phyloP scores from a whole-genome alignment of 1,139 yeast species.

The Zhuliangozyma parablackwelliae region DNA sequence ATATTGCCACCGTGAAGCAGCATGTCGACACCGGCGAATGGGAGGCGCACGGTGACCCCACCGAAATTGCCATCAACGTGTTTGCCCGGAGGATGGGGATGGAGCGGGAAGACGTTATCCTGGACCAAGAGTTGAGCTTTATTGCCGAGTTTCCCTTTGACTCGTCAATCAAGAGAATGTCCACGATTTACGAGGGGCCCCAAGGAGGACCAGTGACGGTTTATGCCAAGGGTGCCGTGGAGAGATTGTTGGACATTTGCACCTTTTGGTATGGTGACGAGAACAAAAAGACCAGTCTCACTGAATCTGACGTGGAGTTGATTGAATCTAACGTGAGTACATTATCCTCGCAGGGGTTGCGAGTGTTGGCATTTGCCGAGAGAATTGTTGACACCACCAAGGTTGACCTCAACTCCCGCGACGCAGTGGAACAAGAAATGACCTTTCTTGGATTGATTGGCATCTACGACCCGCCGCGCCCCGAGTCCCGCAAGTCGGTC shows the following conservation, averaged over 20 bases:
- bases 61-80: conserved; percentile 79
- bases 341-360: conserved; percentile 63
- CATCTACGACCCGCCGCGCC: conserved; percentile 79
- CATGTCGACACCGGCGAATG: conserved; percentile 42
- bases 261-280: conserved; percentile 44
- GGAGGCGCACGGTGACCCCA: conserved; percentile 83
- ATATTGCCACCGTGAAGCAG: conserved; percentile 56
- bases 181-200: conserved; percentile 48
- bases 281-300: conserved; percentile 28
- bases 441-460: conserved; percentile 70
- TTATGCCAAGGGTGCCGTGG: conserved; percentile 78
- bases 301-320: conserved; percentile 32
- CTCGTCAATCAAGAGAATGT: conserved; percentile 72
- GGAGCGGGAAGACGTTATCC: conserved; percentile 40
- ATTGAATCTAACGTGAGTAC: conserved; percentile 59
- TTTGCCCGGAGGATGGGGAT: conserved; percentile 55
- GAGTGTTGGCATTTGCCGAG: conserved; percentile 70
- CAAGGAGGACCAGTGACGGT: conserved; percentile 27
- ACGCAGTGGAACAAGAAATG: conserved; percentile 49
- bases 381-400: conserved; percentile 20
- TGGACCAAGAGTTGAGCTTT: conserved; percentile 29
- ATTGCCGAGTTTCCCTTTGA: conserved; percentile 74
- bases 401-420: conserved; percentile 37
- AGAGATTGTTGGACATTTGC: conserved; percentile 61
- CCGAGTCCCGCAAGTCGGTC: conserved; percentile 67